Conservation (phyloP, 2,329 filamentous ascomycete species). For the Fusarium avenaceum region DNA sequence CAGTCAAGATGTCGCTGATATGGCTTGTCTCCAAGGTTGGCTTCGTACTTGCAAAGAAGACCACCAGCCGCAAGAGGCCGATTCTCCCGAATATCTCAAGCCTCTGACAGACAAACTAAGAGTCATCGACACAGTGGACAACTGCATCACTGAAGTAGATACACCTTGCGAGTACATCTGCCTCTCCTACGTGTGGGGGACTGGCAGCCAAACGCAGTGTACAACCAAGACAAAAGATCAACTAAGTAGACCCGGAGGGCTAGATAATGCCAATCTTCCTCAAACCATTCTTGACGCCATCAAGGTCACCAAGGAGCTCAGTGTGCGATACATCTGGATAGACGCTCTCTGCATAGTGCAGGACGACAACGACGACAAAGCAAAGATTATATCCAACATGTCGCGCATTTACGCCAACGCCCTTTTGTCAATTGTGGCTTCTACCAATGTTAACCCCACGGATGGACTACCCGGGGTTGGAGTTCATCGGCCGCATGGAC, state of each 20-base stretch:
- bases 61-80: background rate
- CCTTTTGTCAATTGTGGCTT: slow-evolving; percentile 22
- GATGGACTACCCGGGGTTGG: slow-evolving; percentile 22
- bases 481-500: background rate
- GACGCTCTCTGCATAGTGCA: slow-evolving; percentile 29
- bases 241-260: background rate
- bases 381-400: slow-evolving; percentile 23
- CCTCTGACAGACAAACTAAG: background rate
- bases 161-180: slow-evolving; percentile 20
- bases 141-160: slow-evolving; percentile 11
- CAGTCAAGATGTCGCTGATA: slow-evolving; percentile 1
- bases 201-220: slow-evolving; percentile 26
- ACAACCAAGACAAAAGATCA: slow-evolving; percentile 12
- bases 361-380: slow-evolving; percentile 25
- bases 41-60: background rate
- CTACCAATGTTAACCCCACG: slow-evolving; percentile 16
- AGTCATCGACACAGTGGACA: slow-evolving; percentile 9
- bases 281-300: slow-evolving; percentile 31
- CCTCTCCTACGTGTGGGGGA: slow-evolving; percentile 32
- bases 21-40: slow-evolving; percentile 7
- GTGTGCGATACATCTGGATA: slow-evolving; percentile 29
- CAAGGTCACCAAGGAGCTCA: slow-evolving; percentile 3
- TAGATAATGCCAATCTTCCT: background rate
- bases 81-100: background rate
- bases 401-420: slow-evolving; percentile 26